These are phyloP conservation scores for Penicillium desertorum DNA, from an alignment of 495 filamentous ascomycete species.

Conservation along the genomic window DNA sequence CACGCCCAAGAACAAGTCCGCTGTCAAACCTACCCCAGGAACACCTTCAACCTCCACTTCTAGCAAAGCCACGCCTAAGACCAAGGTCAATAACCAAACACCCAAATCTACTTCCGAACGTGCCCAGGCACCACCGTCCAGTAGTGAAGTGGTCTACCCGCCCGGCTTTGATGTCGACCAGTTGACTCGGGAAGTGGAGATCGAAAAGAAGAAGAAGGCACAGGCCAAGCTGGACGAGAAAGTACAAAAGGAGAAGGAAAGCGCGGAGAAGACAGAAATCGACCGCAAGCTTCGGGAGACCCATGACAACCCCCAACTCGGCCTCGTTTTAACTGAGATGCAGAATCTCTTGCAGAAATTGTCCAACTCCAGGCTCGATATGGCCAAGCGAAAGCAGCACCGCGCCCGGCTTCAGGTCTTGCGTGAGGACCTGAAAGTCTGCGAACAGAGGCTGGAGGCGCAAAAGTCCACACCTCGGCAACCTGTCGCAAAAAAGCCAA, in stretches of 20 bases:
- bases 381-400: neutral
- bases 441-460: neutral
- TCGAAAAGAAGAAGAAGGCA: neutral
- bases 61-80: neutral
- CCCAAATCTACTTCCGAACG: neutral
- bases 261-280: neutral
- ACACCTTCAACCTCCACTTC: neutral
- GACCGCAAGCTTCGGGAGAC: neutral
- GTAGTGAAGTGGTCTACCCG: neutral
- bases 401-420: neutral
- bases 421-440: neutral
- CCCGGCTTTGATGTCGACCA: neutral
- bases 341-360: neutral
- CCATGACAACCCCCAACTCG: neutral
- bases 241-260: neutral
- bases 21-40: neutral
- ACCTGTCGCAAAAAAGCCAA: slow-evolving; percentile 1
- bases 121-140: neutral
- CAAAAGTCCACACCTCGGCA: neutral
- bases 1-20: neutral
- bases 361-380: neutral
- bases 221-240: slow-evolving; percentile 4
- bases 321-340: neutral
- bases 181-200: neutral
- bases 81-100: neutral